Conservation (phyloP, 2,329 filamentous ascomycete genomes). For the Phaeosphaeria sp. region DNA sequence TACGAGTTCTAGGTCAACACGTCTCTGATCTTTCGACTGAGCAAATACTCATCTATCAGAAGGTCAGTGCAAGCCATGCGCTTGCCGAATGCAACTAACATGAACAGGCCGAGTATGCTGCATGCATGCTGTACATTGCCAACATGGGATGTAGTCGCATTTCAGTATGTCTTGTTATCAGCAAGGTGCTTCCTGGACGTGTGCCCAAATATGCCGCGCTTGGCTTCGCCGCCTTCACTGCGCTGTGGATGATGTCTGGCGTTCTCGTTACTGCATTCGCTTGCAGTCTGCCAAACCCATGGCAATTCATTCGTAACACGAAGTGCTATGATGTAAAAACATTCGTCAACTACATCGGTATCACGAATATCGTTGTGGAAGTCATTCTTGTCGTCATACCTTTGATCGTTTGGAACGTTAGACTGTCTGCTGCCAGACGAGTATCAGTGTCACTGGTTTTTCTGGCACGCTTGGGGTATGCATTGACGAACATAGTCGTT, state of each 20-base stretch:
- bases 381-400: conserved; percentile 34
- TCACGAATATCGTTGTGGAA: conserved; percentile 36
- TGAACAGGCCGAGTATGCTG: conserved; percentile 30
- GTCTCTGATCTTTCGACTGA: conserved; percentile 5
- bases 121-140: conserved; percentile 35
- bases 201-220: conserved; percentile 22
- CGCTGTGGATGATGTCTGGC: conserved; percentile 33
- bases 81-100: conserved; percentile 6
- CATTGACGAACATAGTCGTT: neutral
- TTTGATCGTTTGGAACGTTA: conserved; percentile 36
- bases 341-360: conserved; percentile 38
- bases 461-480: conserved; percentile 30
- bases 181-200: conserved; percentile 28
- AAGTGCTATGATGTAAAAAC: conserved; percentile 28
- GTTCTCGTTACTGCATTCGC: conserved; percentile 34
- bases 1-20: conserved; percentile 27
- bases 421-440: conserved; percentile 28
- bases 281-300: conserved; percentile 30
- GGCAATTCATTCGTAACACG: conserved; percentile 16
- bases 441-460: conserved; percentile 33
- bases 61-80: conserved; percentile 18
- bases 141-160: conserved; percentile 40
- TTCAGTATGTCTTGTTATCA: conserved; percentile 32
- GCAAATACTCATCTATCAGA: conserved; percentile 24
- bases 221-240: conserved; percentile 26